Evolutionary conservation across 257 asterid species (phyloP).

Genomic region (Penstemon newberryi): DNA sequence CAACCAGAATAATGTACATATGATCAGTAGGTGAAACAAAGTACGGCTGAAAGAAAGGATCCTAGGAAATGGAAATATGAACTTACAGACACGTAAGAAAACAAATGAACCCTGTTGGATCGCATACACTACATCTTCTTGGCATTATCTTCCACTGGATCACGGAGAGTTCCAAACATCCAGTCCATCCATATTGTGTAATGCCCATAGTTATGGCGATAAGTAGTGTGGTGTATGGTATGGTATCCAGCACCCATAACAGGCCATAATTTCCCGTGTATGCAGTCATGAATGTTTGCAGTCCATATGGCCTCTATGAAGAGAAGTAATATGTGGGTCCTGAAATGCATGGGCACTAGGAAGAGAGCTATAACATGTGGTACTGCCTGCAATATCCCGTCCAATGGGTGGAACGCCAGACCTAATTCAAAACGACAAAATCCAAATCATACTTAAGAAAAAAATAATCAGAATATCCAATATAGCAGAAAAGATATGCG

Average conservation of each 20-base stretch:
- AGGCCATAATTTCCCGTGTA: slow-evolving; percentile 87
- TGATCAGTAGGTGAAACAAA: no score
- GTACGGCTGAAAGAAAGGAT: no score
- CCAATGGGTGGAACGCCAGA: slow-evolving; percentile 92
- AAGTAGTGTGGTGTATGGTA: slow-evolving; percentile 96
- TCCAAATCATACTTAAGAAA: slow-evolving; percentile 12
- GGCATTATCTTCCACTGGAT: slow-evolving; percentile 68
- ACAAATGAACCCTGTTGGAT: neutral
- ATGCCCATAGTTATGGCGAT: slow-evolving; percentile 93
- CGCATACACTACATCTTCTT: slow-evolving; percentile 46
- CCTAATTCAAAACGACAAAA: slow-evolving; percentile 42
- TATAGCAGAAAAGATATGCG: neutral
- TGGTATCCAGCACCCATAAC: slow-evolving; percentile 99
- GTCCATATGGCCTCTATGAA: slow-evolving; percentile 90
- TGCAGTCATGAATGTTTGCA: slow-evolving; percentile 92
- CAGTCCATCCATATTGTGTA: slow-evolving; percentile 98
- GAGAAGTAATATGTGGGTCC: slow-evolving; percentile 69
- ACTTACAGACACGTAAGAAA: neutral
- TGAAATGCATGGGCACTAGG: slow-evolving; percentile 75
- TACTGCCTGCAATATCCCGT: slow-evolving; percentile 87
- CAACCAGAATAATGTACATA: no score
- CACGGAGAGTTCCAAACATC: slow-evolving; percentile 97
- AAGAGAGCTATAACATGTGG: slow-evolving; percentile 86
- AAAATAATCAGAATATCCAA: neutral
- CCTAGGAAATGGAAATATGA: no score